Evolutionary conservation across 1,284 basidiomycete genomes (phyloP).

Genomic region (Apiotrichum sp.): DNA sequence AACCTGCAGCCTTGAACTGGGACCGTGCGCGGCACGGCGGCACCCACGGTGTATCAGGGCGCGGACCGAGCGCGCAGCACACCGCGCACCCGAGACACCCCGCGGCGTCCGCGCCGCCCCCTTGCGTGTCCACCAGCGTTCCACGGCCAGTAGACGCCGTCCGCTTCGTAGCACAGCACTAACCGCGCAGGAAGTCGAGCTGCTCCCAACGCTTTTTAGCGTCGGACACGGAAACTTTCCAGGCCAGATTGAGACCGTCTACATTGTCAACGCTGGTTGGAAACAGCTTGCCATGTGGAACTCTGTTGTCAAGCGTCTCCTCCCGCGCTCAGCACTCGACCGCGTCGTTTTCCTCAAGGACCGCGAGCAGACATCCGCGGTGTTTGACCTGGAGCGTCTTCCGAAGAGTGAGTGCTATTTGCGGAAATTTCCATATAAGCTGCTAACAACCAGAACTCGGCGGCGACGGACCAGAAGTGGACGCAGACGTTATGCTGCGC

Average conservation of each 20-base stretch:
- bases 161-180: no score
- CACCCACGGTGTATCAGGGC: no score
- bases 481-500: conserved; percentile 25
- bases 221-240: conserved; percentile 45
- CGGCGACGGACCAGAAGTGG: conserved; percentile 19
- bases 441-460: conserved; percentile 25
- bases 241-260: conserved; percentile 44
- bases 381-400: conserved; percentile 34
- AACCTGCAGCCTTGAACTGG: no score
- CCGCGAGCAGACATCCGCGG: conserved; percentile 18
- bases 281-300: conserved; percentile 51
- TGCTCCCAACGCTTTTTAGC: conserved; percentile 39
- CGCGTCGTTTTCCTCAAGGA: conserved; percentile 47
- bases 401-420: conserved; percentile 25
- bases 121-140: no score
- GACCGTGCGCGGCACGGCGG: no score
- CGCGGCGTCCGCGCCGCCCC: no score
- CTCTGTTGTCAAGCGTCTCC: conserved; percentile 46
- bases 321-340: conserved; percentile 49
- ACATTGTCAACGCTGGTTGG: conserved; percentile 51
- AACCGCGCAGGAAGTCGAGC: conserved; percentile 40
- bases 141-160: no score
- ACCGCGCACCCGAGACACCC: no score
- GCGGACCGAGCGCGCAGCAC: no score
- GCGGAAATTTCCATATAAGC: background rate